Conservation (phyloP, 495 filamentous ascomycete species). For the Letharia lupina region DNA sequence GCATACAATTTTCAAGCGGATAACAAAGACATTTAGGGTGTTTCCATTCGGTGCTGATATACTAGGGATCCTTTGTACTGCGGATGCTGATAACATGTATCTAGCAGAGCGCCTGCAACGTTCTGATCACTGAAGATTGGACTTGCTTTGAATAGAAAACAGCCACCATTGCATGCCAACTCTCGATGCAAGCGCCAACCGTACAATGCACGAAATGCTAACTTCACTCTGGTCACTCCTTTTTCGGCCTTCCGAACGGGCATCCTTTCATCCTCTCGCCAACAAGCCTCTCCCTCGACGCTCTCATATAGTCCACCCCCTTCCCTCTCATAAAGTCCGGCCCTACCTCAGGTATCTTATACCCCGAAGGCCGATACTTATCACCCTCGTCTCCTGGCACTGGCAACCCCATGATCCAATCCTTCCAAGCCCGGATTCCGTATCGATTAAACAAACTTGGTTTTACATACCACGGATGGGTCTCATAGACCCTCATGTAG, state of each 20-base stretch:
- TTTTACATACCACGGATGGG: constrained; percentile 52
- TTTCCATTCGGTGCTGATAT: neutral
- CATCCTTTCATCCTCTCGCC: constrained; percentile 42
- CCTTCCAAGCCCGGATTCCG: constrained; percentile 46
- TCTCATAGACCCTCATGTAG: constrained; percentile 39
- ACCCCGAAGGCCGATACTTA: constrained; percentile 51
- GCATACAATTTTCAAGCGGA: too few species aligned
- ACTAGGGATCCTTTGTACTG: neutral
- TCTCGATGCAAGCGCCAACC: neutral
- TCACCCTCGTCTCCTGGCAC: constrained; percentile 52
- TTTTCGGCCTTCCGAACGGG: constrained; percentile 37
- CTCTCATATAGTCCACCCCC: constrained; percentile 41
- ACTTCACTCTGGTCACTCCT: neutral
- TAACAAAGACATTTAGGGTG: neutral
- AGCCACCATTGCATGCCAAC: neutral
- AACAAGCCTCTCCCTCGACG: constrained; percentile 32
- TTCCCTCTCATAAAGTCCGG: constrained; percentile 49
- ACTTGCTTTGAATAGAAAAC: neutral
- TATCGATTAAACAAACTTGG: constrained; percentile 55
- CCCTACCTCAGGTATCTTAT: constrained; percentile 49
- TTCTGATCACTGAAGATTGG: too few species aligned
- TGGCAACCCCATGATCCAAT: constrained; percentile 46
- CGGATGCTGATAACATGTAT: neutral
- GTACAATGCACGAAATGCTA: neutral
- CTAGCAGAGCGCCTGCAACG: neutral